Percentiles rank a stretch among this genome's conserved stretches.
phyloP scores from a whole-genome alignment of 441 rosid species.

The Iberis amara region DNA sequence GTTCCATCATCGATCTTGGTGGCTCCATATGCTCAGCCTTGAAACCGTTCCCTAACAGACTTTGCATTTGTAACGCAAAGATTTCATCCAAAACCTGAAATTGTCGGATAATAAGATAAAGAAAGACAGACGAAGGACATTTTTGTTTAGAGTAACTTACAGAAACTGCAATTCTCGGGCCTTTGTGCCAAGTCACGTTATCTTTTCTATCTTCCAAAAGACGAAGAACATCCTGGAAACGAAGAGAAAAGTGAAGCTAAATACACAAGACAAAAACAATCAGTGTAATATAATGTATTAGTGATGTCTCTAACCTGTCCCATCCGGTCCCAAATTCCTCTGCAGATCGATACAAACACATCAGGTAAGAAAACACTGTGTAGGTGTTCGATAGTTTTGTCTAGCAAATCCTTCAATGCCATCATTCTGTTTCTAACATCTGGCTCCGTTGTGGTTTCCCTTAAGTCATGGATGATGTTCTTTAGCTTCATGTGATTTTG shows the following conservation, averaged over 20 bases:
- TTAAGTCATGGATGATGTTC: constrained; percentile 56
- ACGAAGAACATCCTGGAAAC: constrained; percentile 49
- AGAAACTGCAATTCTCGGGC: constrained; percentile 57
- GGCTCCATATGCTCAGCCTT: constrained; percentile 72
- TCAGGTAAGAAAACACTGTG: constrained; percentile 42
- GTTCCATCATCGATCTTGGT: constrained; percentile 78
- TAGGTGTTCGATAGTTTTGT: constrained; percentile 45
- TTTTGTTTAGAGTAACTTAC: constrained; percentile 39
- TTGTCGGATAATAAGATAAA: not conserved
- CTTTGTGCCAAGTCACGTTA: constrained; percentile 60
- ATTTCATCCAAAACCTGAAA: constrained; percentile 68
- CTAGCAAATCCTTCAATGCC: constrained; percentile 51
- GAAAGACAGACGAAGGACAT: too few species aligned
- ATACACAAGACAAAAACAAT: not conserved
- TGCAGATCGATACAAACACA: constrained; percentile 49
- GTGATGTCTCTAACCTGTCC: constrained; percentile 44
- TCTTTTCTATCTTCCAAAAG: constrained; percentile 56
- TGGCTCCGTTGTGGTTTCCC: constrained; percentile 50
- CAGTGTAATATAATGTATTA: not conserved
- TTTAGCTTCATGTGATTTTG: constrained; percentile 56
- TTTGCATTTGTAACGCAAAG: constrained; percentile 75
- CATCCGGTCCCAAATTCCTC: constrained; percentile 65
- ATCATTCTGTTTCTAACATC: constrained; percentile 53
- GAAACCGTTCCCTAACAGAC: constrained; percentile 64
- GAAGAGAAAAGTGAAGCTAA: not conserved